Evolutionary conservation across 345 rosid genomes (phyloP), one percentile per base, ranked within the genome.

Genomic region (Dipteronia sinensis): DNA sequence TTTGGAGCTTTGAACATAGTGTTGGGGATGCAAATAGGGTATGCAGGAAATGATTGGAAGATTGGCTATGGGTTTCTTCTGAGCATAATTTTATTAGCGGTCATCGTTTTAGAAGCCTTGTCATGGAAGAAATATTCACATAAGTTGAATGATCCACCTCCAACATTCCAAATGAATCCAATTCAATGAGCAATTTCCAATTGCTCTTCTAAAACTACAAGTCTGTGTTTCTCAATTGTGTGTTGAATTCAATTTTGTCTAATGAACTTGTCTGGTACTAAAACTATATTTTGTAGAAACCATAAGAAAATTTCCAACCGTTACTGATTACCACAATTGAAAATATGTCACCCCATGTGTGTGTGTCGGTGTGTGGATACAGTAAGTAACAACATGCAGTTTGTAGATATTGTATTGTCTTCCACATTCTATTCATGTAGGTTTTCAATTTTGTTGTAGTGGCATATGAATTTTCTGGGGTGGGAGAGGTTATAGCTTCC

Each of bases 41-140:
- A 77, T 51, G 91, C 88, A 16, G 92, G 90, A 72, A 79, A 78
- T 75, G 87, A 85, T 0, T 93, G 92, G 97, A 91, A 89, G 88
- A 81, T 92, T 64, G 90, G 95, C 46, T 93, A 89, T 82, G 98
- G 95, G 1, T 88, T 95, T 70, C 86, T 92, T 64, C 81, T 95
- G 27, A 70, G 86, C 19, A 64, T 84, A 66, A 86, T 88, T 67
- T 79, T 93, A 74, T 76, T 87, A 31, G 81, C 85, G 5, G 88
- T 93, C 67, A 69, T 92, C 29, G 77, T 86, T 72, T 87, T 93
- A 67, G 98, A 93, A 84, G 75, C 80, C 20, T 62, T 88, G 59
- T 71, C 81, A 5, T 77, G 89, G 83, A 68, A 89, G 75, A 86
- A 86, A 69, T 83, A 83, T 69, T 73, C 85, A 19, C 76, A 79